Conservation (phyloP, 176 grass and related monocot species). For the Zoysia pacifica region DNA sequence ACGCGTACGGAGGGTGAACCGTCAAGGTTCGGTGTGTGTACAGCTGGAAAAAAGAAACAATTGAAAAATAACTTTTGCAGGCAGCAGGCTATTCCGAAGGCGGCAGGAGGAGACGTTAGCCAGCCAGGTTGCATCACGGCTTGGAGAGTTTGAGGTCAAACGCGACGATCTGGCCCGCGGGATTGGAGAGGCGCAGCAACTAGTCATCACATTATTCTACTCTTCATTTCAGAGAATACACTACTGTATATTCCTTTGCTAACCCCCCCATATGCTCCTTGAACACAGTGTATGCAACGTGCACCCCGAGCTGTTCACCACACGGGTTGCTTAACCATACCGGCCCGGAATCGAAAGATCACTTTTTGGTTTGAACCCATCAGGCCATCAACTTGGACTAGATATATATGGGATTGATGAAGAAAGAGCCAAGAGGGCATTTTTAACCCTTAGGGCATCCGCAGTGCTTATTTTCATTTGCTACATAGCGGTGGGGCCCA, state of each 20-base stretch:
- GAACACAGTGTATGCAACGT: background rate
- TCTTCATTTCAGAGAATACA: background rate
- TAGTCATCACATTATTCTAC: background rate
- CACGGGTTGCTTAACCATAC: background rate
- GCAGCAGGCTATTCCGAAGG: background rate
- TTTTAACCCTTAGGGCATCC: background rate
- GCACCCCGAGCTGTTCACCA: background rate
- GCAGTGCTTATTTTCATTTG: no score
- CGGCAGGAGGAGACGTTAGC: background rate
- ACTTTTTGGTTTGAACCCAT: no score
- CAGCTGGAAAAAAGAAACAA: no score
- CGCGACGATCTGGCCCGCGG: background rate
- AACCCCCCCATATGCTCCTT: background rate
- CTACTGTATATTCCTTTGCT: background rate
- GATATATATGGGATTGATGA: background rate
- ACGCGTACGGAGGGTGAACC: no score
- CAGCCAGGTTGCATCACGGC: background rate
- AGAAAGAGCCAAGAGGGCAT: background rate
- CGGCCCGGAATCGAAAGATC: no score
- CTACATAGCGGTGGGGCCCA: no score
- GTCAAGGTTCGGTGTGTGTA: no score
- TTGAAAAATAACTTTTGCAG: background rate
- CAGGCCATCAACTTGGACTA: background rate
- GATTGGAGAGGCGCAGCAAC: background rate
- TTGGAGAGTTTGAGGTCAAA: background rate